Conservation (phyloP, 371 early-diverging fungal species). For the Mucor sp. region DNA sequence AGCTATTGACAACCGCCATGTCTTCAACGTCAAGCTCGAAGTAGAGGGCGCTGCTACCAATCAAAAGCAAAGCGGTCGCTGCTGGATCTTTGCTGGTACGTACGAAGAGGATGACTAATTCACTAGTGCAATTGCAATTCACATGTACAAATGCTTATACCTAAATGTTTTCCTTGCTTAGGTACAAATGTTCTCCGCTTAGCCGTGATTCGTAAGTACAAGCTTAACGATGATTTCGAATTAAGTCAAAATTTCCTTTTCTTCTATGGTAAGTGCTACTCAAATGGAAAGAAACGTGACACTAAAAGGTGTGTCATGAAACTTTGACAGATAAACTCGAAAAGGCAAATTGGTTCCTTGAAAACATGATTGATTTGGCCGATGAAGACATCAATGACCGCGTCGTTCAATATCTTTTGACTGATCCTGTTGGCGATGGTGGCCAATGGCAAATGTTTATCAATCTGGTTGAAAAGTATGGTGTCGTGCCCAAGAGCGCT, state of each 20-base stretch:
- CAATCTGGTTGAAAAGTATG: conserved; percentile 75
- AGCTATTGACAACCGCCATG: conserved; percentile 40
- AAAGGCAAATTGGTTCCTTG: conserved; percentile 83
- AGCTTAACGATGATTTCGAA: conserved; percentile 75
- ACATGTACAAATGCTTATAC: neutral
- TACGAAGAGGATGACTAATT: conserved; percentile 33
- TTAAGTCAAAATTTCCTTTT: conserved; percentile 80
- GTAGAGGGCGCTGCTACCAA: conserved; percentile 70
- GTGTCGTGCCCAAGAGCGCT: conserved; percentile 73
- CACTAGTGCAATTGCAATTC: neutral
- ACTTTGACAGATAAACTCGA: conserved; percentile 63
- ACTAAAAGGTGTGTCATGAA: neutral
- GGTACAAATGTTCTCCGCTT: conserved; percentile 46
- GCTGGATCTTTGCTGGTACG: conserved; percentile 84
- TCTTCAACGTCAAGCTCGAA: conserved; percentile 65
- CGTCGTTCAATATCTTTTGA: conserved; percentile 72
- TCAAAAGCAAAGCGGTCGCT: conserved; percentile 80
- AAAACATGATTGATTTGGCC: conserved; percentile 72
- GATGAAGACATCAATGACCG: conserved; percentile 69
- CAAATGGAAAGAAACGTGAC: neutral
- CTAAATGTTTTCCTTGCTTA: conserved; percentile 3
- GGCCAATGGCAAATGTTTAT: conserved; percentile 88
- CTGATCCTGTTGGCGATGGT: conserved; percentile 60
- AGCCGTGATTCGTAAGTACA: conserved; percentile 52
- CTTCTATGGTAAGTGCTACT: conserved; percentile 67